phyloP scores from a whole-genome alignment of 306 rosid genomes.

The Medicago ruthenica region DNA sequence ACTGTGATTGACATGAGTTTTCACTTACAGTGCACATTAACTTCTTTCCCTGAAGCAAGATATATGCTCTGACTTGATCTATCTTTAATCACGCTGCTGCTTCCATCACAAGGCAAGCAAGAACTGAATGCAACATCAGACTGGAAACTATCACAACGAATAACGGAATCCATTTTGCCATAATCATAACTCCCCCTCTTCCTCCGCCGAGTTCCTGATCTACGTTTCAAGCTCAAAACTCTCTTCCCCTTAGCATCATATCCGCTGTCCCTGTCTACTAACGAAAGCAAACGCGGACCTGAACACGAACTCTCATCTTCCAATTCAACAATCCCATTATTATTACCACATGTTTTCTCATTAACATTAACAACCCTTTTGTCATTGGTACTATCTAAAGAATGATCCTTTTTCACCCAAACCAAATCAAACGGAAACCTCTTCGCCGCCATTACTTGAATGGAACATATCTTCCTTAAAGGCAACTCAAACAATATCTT shows the following conservation, averaged over 20 bases:
- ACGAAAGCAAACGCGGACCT: slow-evolving; percentile 46
- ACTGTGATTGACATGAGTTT: background rate
- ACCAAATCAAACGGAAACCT: slow-evolving; percentile 78
- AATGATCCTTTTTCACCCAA: slow-evolving; percentile 45
- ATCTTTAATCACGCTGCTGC: slow-evolving; percentile 21
- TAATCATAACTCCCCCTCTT: slow-evolving; percentile 55
- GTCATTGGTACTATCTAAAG: slow-evolving; percentile 38
- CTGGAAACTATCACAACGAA: slow-evolving; percentile 31
- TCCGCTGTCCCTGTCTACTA: slow-evolving; percentile 58
- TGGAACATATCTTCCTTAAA: slow-evolving; percentile 50
- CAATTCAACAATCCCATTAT: slow-evolving; percentile 50
- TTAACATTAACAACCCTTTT: slow-evolving; percentile 30
- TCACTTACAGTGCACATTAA: slow-evolving; percentile 42
- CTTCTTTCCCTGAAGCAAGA: slow-evolving; percentile 44
- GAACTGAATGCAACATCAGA: slow-evolving; percentile 38
- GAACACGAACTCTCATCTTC: slow-evolving; percentile 63
- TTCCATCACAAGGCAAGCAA: slow-evolving; percentile 34
- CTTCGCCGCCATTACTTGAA: slow-evolving; percentile 52
- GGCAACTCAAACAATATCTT: slow-evolving; percentile 68
- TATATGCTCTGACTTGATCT: slow-evolving; percentile 22
- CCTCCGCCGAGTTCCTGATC: slow-evolving; percentile 61
- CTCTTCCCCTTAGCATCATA: slow-evolving; percentile 71
- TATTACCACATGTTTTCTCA: slow-evolving; percentile 36
- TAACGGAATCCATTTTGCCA: slow-evolving; percentile 48
- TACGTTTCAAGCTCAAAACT: slow-evolving; percentile 55